Base-by-base conservation (phyloP, 495 filamentous ascomycete species). In the Aspergillus steynii region DNA sequence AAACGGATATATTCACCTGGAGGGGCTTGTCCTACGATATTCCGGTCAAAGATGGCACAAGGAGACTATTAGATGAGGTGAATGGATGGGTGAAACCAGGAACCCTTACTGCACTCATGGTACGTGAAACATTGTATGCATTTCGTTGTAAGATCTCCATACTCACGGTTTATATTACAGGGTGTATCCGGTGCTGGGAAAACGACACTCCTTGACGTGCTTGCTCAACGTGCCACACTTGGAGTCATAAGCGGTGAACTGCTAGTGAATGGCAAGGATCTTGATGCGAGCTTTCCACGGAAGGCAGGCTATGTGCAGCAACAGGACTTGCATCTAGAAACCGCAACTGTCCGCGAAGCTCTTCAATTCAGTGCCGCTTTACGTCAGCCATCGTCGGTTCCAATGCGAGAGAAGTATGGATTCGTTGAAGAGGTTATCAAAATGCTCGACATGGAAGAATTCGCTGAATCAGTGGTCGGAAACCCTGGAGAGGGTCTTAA, bases 241-340 rank as follows among this genome's bases (percentile, higher is more conserved):
- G 83, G 83, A 46, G 73, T 79, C 0, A 74, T 86, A 7, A 72
- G 67, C 20, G 82, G 81, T n/a, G 76, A 83, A 48, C 74, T 85
- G 29, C 65, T 81, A 6, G 77, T 85, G 1, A 80, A 84, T 61
- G 82, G 81, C 7, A 58, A 68, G 37, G 68, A 71, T 1, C 69
- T 87, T 15, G 86, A 91, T 62, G 74, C 81, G 4, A 91, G 88
- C 1, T 96, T 96, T 80, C 91, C 93, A 61, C 87, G 93, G 54
- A 90, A 90, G 74, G 94, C 91, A n/a, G 93, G 93, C 4, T 97
- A 96, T 65, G 93, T 93, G 27, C 90, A 96, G 67, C 93, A 97
- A 70, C 92, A 96, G 70, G 93, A 97, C 82, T 80, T 96, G 5
- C 92, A 96, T 74, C 80, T 94, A 5, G 80, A 88, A n/a, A 94